A percentile compares a stretch with the other conserved stretches of the same genome.
phyloP scores from a whole-genome alignment of 1,284 basidiomycete species.

The Heliocybe sulcata region DNA sequence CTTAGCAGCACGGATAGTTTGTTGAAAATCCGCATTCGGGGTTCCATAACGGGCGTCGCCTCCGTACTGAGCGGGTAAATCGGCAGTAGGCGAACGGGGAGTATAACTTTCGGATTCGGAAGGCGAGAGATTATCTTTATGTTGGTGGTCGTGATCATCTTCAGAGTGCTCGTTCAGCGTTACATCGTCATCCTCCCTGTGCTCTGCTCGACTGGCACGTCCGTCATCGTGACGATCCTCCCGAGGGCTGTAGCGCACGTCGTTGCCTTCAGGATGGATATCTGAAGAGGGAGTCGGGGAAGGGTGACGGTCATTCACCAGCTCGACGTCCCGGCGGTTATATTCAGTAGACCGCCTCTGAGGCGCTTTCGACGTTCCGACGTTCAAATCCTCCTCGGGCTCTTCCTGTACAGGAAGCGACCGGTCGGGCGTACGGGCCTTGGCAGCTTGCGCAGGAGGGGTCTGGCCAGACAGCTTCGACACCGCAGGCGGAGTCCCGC shows the following conservation, averaged over 20 bases:
- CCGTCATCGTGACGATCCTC: conserved; percentile 21
- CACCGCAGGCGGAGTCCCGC: conserved; percentile 34
- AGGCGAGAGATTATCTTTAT: conserved; percentile 23
- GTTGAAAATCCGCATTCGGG: conserved; percentile 17
- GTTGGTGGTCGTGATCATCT: conserved; percentile 31
- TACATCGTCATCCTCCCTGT: conserved; percentile 40
- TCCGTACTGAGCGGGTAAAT: conserved; percentile 37
- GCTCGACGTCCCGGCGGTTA: conserved; percentile 17
- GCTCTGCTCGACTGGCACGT: conserved; percentile 10
- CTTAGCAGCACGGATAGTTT: conserved; percentile 23
- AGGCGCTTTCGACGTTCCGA: background rate
- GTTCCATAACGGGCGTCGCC: conserved; percentile 16
- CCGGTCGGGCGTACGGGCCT: conserved; percentile 58
- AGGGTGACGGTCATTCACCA: conserved; percentile 3
- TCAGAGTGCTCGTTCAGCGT: conserved; percentile 38
- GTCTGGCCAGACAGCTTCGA: conserved; percentile 43
- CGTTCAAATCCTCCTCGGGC: conserved; percentile 44
- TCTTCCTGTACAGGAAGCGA: conserved; percentile 75
- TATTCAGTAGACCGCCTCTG: conserved; percentile 13
- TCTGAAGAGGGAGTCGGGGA: conserved; percentile 55
- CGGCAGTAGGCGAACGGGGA: conserved; percentile 60
- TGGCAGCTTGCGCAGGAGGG: conserved; percentile 46
- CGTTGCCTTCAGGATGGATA: conserved; percentile 38
- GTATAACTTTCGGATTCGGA: conserved; percentile 43
- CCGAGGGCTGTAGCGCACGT: conserved; percentile 27